Base-by-base conservation (phyloP, 352 stramenopile species). In the Pythium coloratum region DNA sequence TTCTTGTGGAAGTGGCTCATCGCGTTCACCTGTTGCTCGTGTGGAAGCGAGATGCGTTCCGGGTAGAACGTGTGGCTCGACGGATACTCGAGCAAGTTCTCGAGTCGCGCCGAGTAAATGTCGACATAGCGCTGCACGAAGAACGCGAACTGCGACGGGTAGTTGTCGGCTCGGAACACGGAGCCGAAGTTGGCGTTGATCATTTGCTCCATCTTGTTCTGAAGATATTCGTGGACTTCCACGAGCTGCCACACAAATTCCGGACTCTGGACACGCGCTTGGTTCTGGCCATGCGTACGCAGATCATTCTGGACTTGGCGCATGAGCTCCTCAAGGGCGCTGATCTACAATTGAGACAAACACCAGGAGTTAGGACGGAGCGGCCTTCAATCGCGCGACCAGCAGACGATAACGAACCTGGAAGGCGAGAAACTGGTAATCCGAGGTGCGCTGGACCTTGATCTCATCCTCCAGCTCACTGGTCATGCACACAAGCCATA, bases 381-480 rank as follows among this genome's bases (percentile, higher is more conserved):
- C n/a, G n/a, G n/a, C n/a, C n/a, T 49, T 49, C 24, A 8, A 16
- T 2, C 14, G 6, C 40, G 38, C 9, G 8, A 42, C 36, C 12
- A 14, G 33, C 33, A 9, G 20, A 36, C 10, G 5, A 34, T 20
- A 7, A 54, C n/a, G 3, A 18, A 71, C 59, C 59, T 73, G 80
- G 47, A 88, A 90, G 7, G 81, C 76, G 13, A 91, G 70, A n/a
- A 67, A 64, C 64, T 91, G 83, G 53, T 91, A 91, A 60, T 84
- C 77, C 0, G 81, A 75, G 0, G 74, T 76, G 24, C 73, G 70
- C 18, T 91, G 83, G 4, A 91, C 80, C 44, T 77, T 63, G 66
- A 96, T 92, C 64, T 97, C 89, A 67, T 89, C 79, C 55, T 92
- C 87, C 5, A 98, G 77, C 47, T 98, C 94, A 12, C 81, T 90